A percentile compares a stretch with the other conserved stretches of the same genome.
phyloP scores from a whole-genome alignment of 2,329 filamentous ascomycete genomes.

The Penicillium sp. region DNA sequence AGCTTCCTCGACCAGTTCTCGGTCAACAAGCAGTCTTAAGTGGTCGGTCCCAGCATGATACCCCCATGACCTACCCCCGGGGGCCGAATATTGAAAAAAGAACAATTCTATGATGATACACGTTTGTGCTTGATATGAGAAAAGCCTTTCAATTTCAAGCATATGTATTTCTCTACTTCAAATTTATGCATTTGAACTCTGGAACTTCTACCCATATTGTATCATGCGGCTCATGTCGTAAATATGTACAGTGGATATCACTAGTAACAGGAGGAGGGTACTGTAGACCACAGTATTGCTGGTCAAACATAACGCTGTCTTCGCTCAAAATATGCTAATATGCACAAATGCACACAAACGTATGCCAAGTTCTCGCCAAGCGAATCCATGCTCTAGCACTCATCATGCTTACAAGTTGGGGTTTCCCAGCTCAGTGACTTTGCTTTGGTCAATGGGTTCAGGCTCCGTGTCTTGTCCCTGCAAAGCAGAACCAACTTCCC shows the following conservation, averaged over 20 bases:
- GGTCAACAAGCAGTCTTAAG: constrained; percentile 48
- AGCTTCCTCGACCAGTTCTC: constrained; percentile 80
- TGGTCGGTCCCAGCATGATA: constrained; percentile 26
- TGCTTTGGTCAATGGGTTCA: background rate
- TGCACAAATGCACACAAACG: background rate
- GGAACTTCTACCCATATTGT: background rate
- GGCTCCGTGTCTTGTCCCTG: background rate
- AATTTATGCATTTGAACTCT: background rate
- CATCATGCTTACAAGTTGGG: background rate
- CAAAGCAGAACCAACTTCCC: background rate
- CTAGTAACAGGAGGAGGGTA: background rate
- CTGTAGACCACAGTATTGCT: background rate
- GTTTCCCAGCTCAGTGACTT: background rate
- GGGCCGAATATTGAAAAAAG: constrained; percentile 21
- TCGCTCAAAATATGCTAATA: background rate
- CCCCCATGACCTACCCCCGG: constrained; percentile 25
- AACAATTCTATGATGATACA: constrained; percentile 28
- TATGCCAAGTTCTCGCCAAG: background rate
- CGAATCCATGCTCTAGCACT: too few species aligned
- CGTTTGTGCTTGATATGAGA: constrained; percentile 25
- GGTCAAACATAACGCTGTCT: constrained; percentile 4
- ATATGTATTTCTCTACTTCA: constrained; percentile 9
- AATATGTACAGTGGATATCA: background rate
- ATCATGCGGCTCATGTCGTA: background rate
- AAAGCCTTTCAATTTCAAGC: constrained; percentile 16